Conservation (phyloP, 2,329 filamentous ascomycete species). For the Epichloe sylvatica region DNA sequence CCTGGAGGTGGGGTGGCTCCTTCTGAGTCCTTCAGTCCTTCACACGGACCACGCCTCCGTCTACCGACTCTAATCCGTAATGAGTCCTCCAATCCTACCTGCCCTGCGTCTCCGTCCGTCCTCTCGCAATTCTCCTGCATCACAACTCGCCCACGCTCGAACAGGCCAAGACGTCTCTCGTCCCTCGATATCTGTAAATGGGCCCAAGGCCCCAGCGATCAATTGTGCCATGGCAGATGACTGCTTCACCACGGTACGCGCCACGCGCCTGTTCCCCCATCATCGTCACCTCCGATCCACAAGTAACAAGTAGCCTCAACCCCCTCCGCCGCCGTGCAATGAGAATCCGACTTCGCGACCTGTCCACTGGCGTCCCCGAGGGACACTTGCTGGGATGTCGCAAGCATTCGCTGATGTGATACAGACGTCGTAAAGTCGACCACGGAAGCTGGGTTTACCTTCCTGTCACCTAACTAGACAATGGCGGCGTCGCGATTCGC, state of each 20-base stretch:
- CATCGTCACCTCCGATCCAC: not conserved
- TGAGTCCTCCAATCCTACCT: not conserved
- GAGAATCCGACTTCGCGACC: not conserved
- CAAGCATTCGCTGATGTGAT: conserved; percentile 1
- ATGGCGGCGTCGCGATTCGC: conserved; percentile 35
- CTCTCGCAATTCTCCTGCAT: not conserved
- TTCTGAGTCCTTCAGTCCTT: too few species aligned
- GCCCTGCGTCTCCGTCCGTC: not conserved
- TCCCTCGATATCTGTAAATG: conserved; percentile 22
- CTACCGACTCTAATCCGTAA: conserved; percentile 6
- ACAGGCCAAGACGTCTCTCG: not conserved
- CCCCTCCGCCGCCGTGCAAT: not conserved
- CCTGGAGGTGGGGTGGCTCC: too few species aligned
- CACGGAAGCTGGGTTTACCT: conserved; percentile 18
- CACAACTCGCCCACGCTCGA: not conserved
- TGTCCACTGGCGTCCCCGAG: not conserved
- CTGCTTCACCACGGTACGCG: conserved; percentile 30
- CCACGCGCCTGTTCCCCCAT: conserved; percentile 2
- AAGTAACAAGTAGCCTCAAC: not conserved
- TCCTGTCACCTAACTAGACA: conserved; percentile 17
- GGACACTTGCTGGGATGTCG: not conserved
- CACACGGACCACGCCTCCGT: not conserved
- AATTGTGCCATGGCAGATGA: conserved; percentile 36
- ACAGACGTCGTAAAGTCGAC: conserved; percentile 30
- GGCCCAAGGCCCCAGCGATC: conserved; percentile 26